Evolutionary conservation across 108 stramenopile species (phyloP), one percentile per base, ranked within the genome.

Genomic region (Thalassiosira profunda): DNA sequence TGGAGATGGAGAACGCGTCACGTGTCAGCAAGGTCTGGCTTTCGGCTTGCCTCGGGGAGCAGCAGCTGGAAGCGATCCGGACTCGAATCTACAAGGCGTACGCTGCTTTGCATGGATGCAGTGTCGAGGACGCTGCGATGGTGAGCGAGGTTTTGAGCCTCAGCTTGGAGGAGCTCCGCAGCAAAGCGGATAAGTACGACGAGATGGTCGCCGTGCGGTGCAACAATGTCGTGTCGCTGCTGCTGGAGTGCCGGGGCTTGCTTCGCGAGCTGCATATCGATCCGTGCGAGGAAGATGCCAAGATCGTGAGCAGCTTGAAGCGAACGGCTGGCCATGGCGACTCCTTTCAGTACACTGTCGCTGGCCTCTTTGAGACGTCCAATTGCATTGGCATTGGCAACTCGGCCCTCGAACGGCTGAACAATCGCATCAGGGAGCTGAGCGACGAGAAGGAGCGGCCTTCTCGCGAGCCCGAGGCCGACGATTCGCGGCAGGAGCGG

Each of bases 361-460:
- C 77, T 7, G 83, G 88, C 9, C 89, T 88, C 29, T 84, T 87
- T 41, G 79, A 87, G 53, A 74, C 86, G 11, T 79, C 89, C 2
- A 69, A 81, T 12, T 96, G 92, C 59, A 82, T 79, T 8, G 95
- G 95, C 7, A 96, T 96, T 55, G 79, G 88, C 65, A 83, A 84
- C n/a, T 68, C 58, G 0, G 89, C 89, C 20, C 65, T 93, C 9
- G 87, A 93, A 36, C 86, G 70, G 10, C 78, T 96, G 12, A 87
- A 90, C 12, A 68, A 63, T 3, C 84, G 92, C 20, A 79, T 88
- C 18, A 67, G 87, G 2, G 90, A 93, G 47, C 83, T 96, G n/a
- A 84, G 80, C 44, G 79, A 60, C 0, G 95, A 96, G 72, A 96
- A 93, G 48, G n/a, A n/a, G n/a, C n/a, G n/a, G n/a, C n/a, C n/a